Evolutionary conservation across 345 rosid species (phyloP).

Genomic region (Nasturtium officinale): DNA sequence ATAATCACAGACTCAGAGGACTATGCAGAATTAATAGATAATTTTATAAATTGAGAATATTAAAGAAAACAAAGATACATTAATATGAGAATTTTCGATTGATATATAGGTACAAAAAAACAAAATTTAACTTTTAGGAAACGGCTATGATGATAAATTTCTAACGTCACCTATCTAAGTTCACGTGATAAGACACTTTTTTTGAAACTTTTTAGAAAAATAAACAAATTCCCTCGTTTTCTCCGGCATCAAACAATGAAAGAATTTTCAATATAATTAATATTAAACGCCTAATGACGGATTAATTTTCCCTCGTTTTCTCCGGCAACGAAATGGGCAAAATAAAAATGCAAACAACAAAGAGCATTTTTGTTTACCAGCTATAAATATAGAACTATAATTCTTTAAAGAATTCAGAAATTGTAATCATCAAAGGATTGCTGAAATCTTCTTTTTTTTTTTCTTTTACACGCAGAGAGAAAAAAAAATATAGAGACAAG

Average conservation of each 20-base stretch:
- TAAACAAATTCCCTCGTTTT: background rate
- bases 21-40: background rate
- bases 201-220: background rate
- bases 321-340: background rate
- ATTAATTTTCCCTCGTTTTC: background rate
- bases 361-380: background rate
- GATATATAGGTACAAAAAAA: conserved; percentile 1
- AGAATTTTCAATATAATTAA: background rate
- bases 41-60: too few species aligned
- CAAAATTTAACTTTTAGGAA: background rate
- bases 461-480: background rate
- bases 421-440: conserved; percentile 1
- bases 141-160: conserved; percentile 18
- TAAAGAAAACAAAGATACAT: background rate
- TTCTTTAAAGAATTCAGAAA: background rate
- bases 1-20: too few species aligned
- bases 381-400: background rate
- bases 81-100: background rate
- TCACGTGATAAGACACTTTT: conserved; percentile 14
- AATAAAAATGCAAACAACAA: background rate
- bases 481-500: background rate
- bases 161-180: background rate
- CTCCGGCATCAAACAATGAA: background rate
- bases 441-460: background rate
- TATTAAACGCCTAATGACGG: background rate